Conservation (phyloP, 2,329 filamentous ascomycete genomes). For the Lasiodiplodia sp. region DNA sequence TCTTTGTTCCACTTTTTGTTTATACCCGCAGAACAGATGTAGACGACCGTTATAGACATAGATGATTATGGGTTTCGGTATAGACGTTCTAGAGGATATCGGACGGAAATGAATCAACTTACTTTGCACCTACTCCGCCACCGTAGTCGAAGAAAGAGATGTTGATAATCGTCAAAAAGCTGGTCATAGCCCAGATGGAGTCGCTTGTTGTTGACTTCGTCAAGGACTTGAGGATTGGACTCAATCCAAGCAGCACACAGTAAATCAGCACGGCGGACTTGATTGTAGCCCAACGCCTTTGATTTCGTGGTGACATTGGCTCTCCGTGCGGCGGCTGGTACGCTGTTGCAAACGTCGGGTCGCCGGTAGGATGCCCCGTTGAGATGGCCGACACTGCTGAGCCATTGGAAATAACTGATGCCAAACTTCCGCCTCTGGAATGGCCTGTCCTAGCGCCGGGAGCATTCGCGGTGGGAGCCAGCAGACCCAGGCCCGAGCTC, state of each 20-base stretch:
- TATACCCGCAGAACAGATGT: conserved; percentile 22
- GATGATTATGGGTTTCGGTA: conserved; percentile 26
- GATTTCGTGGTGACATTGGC: conserved; percentile 61
- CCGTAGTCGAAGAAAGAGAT: conserved; percentile 99
- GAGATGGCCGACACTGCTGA: conserved; percentile 42
- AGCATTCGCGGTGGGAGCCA: conserved; percentile 29
- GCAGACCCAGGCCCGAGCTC: conserved; percentile 49
- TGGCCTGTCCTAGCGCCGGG: conserved; percentile 42
- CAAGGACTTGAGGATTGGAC: conserved; percentile 95
- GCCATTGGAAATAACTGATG: conserved; percentile 61
- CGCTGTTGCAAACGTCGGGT: conserved; percentile 53
- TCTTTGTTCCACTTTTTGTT: conserved; percentile 29
- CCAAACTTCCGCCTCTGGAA: conserved; percentile 62
- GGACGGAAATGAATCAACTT: conserved; percentile 32
- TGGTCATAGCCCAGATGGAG: conserved; percentile 97
- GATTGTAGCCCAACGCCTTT: conserved; percentile 76
- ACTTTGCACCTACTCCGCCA: conserved; percentile 66
- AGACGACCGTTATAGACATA: conserved; percentile 25
- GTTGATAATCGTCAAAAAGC: conserved; percentile 91
- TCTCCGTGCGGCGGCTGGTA: conserved; percentile 47
- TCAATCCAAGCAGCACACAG: conserved; percentile 87
- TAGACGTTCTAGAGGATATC: conserved; percentile 18
- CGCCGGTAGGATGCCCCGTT: conserved; percentile 35
- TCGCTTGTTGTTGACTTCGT: conserved; percentile 91
- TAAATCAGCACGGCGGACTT: conserved; percentile 95